These are phyloP conservation scores for Fennellomyces sp. DNA, from an alignment of 371 early-diverging fungal species.

Conservation along the genomic window DNA sequence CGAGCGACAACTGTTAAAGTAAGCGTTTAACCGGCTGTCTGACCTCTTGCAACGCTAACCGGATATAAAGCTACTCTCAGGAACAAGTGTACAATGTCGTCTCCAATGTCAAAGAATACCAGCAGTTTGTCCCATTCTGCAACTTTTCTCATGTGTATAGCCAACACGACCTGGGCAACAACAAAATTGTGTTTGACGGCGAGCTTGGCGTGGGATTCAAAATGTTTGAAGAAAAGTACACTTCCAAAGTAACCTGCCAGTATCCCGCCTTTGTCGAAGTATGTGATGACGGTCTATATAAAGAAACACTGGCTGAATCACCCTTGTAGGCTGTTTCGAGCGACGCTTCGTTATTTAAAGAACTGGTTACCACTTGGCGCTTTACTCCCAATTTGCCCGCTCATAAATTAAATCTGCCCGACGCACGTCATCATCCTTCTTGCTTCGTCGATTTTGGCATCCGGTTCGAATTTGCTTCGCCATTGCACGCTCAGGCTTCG, in stretches of 20 bases:
- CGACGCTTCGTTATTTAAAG: conserved; percentile 70
- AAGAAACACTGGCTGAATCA: not conserved
- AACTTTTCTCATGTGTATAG: conserved; percentile 62
- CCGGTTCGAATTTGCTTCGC: conserved; percentile 79
- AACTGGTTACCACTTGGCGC: conserved; percentile 69
- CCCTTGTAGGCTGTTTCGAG: conserved; percentile 66
- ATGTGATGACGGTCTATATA: conserved; percentile 3
- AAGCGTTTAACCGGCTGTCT: not conserved
- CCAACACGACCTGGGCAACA: conserved; percentile 13
- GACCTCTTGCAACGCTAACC: not conserved
- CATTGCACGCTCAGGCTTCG: conserved; percentile 76
- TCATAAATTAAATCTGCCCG: conserved; percentile 27
- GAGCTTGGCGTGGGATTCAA: conserved; percentile 80
- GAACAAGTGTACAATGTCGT: conserved; percentile 76
- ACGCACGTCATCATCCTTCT: conserved; percentile 45
- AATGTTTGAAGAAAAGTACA: conserved; percentile 74
- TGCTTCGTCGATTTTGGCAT: conserved; percentile 76
- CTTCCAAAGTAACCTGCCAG: conserved; percentile 72
- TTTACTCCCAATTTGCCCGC: conserved; percentile 58
- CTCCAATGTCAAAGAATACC: conserved; percentile 75
- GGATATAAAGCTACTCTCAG: conserved; percentile 63
- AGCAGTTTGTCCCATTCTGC: conserved; percentile 82
- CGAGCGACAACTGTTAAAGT: conserved; percentile 38
- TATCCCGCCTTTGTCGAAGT: conserved; percentile 58
- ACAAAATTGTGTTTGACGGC: conserved; percentile 54